A percentile compares a stretch with the other conserved stretches of the same genome.
These are phyloP conservation scores for Chondrus crispus DNA, from an alignment of 23 red algal genomes.

Conservation along the genomic window DNA sequence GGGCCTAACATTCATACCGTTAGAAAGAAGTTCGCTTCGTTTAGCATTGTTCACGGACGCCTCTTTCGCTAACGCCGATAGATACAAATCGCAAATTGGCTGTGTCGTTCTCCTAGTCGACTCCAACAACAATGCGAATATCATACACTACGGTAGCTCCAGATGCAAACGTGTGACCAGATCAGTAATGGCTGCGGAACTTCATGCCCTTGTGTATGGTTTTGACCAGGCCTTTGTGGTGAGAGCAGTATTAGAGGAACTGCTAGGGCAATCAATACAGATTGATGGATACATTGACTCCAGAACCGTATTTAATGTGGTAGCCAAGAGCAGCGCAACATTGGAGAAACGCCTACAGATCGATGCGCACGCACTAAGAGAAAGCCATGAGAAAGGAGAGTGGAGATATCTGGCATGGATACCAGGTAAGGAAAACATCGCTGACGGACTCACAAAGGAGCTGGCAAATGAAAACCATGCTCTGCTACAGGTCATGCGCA, in stretches of 20 bases:
- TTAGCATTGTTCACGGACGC: not conserved
- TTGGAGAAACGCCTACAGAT: conserved; percentile 11
- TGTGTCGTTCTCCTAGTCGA: not conserved
- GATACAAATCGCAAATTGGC: not conserved
- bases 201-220: conserved; percentile 21
- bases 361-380: not conserved
- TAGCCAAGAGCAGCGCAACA: not conserved
- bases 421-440: conserved; percentile 9
- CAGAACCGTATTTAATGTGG: conserved; percentile 26
- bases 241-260: not conserved
- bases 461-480: not conserved
- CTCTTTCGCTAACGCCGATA: not conserved
- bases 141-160: not conserved
- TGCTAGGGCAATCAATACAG: not conserved
- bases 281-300: conserved; percentile 13
- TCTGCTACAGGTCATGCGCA: not conserved
- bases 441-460: not conserved
- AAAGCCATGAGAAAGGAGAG: conserved; percentile 16
- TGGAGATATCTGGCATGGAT: not conserved
- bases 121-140: not conserved
- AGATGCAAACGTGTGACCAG: not conserved
- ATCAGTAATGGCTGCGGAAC: conserved; percentile 35
- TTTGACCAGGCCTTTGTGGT: conserved; percentile 7
- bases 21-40: not conserved
- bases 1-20: not conserved